phyloP scores from a whole-genome alignment of 257 asterid genomes.

The Thymus mandschuricus region DNA sequence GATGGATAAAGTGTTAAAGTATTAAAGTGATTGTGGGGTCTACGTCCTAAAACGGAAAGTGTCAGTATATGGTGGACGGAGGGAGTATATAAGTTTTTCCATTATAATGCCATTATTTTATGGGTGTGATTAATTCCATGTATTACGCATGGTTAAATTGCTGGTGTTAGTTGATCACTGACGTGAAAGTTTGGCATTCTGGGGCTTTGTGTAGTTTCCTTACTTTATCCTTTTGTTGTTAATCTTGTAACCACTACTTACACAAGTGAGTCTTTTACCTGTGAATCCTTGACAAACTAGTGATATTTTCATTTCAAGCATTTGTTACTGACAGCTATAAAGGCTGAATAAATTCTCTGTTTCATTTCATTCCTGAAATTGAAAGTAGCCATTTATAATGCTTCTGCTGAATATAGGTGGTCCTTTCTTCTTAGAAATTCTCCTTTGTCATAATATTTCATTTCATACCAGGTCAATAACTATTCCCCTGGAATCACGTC shows the following conservation, averaged over 20 bases:
- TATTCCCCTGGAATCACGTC: constrained; percentile 44
- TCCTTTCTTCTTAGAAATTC: constrained; percentile 14
- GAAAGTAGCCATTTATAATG: constrained; percentile 7
- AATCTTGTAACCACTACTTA: constrained; percentile 9
- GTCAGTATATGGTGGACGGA: no score
- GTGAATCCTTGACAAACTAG: constrained; percentile 11
- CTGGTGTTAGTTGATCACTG: constrained; percentile 15
- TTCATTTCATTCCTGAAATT: constrained; percentile 21
- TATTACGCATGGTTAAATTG: constrained; percentile 11
- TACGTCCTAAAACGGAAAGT: no score
- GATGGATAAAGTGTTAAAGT: no score
- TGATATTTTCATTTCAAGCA: constrained; percentile 8
- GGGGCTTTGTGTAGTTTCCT: background rate
- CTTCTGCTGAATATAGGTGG: constrained; percentile 24
- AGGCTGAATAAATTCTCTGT: constrained; percentile 8
- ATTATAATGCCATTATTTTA: background rate
- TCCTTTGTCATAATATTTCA: constrained; percentile 21
- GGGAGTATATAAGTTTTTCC: background rate
- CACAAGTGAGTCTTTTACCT: constrained; percentile 9
- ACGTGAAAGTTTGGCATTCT: constrained; percentile 20
- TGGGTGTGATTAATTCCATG: constrained; percentile 5
- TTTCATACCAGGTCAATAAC: constrained; percentile 63
- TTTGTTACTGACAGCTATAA: constrained; percentile 16
- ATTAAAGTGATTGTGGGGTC: no score
- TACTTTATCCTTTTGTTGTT: constrained; percentile 3